Evolutionary conservation across 1,284 basidiomycete genomes (phyloP).

Genomic region (Papiliotrema terrestris): DNA sequence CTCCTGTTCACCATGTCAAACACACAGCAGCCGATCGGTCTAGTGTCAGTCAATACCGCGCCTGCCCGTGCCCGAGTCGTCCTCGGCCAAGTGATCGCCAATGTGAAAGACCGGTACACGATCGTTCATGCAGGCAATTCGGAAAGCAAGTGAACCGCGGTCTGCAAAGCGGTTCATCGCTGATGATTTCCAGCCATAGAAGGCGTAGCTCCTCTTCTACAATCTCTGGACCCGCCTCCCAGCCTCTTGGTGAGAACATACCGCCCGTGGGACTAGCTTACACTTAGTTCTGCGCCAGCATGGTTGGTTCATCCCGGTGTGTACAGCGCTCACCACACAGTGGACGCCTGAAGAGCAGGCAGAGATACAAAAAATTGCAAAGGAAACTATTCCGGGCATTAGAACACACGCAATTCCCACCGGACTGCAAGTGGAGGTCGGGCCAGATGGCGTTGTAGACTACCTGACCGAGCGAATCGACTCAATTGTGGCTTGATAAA

Average conservation of each 20-base stretch:
- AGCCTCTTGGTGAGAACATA: constrained; percentile 28
- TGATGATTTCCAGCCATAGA: constrained; percentile 39
- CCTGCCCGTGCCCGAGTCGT: constrained; percentile 44
- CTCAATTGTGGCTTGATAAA: constrained; percentile 28
- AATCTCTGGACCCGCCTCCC: constrained; percentile 37
- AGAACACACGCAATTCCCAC: constrained; percentile 45
- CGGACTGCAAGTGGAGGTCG: constrained; percentile 42
- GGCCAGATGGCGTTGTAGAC: constrained; percentile 41
- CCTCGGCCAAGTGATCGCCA: constrained; percentile 42
- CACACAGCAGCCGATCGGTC: constrained; percentile 28
- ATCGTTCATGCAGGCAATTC: constrained; percentile 46
- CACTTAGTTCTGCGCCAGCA: constrained; percentile 39
- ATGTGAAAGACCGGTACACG: constrained; percentile 41
- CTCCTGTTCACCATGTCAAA: no score
- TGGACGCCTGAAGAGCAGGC: constrained; percentile 48
- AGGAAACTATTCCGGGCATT: constrained; percentile 44
- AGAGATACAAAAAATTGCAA: constrained; percentile 43
- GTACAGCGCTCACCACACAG: constrained; percentile 10
- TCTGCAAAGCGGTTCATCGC: no score
- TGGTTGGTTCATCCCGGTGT: constrained; percentile 18
- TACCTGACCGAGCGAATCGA: constrained; percentile 44
- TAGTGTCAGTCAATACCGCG: constrained; percentile 46
- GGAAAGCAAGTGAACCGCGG: constrained; percentile 36
- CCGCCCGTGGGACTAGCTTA: background rate
- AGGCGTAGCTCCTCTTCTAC: constrained; percentile 36